Evolutionary conservation across 768 basidiomycete genomes (phyloP), one percentile per base, ranked within the genome.

Genomic region (Pisolithus microcarpus): DNA sequence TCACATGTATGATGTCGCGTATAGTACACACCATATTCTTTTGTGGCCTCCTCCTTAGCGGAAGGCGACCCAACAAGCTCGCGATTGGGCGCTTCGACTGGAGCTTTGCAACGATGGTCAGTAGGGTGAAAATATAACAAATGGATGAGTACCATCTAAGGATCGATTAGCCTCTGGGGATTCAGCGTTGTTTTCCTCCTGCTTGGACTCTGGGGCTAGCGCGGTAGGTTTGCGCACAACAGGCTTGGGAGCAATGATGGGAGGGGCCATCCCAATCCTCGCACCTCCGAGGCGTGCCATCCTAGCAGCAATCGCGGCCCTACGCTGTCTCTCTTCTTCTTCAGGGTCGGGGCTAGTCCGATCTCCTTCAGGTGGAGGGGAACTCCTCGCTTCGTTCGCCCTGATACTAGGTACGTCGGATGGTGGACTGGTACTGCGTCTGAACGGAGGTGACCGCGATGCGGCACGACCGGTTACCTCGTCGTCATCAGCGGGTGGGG

Each of bases 251-350:
- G 79, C 82, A 67, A 89, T 82, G 52, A 84, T 70, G 45, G 87
- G 84, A 1, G 85, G 83, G 1, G 74, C 79, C 85, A 95, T 87
- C 4, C 88, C 89, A 21, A 91, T 72, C 49, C 84, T 74, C 13
- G 89, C 80, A 44, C 91, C 94, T 26, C 94, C 94, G 16, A 97
- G 76, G 53, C 86, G 85, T 38, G 91, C 92, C 91, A 98, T 91
- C 43, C 92, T 78, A 21, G 91, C 91, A 30, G 92, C 91, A 61
- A 97, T 84, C 10, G 88, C 84, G 5, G 91, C 87, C 39, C 93
- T 80, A 43, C 86, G 79, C 61, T 88, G 84, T 49, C 84, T 73
- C 58, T 88, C 86, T 56, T 87, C 84, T 19, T 72, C 69, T 60
- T 84, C 82, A 1, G 78, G 76, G 59, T 82, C 82, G 23, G 56